Evolutionary conservation across 2,329 filamentous ascomycete species (phyloP).

Genomic region (Fusarium continuum): DNA sequence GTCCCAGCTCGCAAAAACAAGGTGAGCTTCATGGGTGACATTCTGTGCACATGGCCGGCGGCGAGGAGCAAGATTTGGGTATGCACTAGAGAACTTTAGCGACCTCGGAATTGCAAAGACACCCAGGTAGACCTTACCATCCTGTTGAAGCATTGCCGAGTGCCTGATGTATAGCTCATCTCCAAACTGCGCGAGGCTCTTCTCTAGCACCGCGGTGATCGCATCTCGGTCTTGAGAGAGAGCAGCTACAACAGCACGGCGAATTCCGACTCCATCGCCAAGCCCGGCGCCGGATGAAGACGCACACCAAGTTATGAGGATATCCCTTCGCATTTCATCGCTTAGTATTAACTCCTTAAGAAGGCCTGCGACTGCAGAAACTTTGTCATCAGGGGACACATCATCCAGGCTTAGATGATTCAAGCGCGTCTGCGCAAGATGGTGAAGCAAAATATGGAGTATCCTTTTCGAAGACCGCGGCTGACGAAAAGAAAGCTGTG

Average conservation of each 20-base stretch:
- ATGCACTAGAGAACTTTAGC: slow-evolving; percentile 67
- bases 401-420: slow-evolving; percentile 48
- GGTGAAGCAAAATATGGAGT: slow-evolving; percentile 45
- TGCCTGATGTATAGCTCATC: slow-evolving; percentile 90
- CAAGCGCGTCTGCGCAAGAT: slow-evolving; percentile 58
- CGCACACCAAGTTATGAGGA: slow-evolving; percentile 72
- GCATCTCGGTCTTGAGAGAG: slow-evolving; percentile 61
- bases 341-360: slow-evolving; percentile 60
- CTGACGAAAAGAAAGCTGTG: slow-evolving; percentile 44
- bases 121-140: slow-evolving; percentile 64
- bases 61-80: slow-evolving; percentile 80
- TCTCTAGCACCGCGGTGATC: slow-evolving; percentile 70
- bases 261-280: slow-evolving; percentile 70
- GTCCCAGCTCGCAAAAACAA: slow-evolving; percentile 74
- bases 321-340: slow-evolving; percentile 59
- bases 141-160: slow-evolving; percentile 84
- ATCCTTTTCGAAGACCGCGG: slow-evolving; percentile 42
- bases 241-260: slow-evolving; percentile 70
- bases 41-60: slow-evolving; percentile 78
- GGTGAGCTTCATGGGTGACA: slow-evolving; percentile 71
- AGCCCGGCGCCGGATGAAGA: slow-evolving; percentile 70
- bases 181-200: slow-evolving; percentile 77
- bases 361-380: slow-evolving; percentile 68
- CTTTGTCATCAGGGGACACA: slow-evolving; percentile 44
- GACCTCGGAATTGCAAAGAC: background rate